Evolutionary conservation across 345 rosid genomes (phyloP).

Genomic region (Camelina laxa): DNA sequence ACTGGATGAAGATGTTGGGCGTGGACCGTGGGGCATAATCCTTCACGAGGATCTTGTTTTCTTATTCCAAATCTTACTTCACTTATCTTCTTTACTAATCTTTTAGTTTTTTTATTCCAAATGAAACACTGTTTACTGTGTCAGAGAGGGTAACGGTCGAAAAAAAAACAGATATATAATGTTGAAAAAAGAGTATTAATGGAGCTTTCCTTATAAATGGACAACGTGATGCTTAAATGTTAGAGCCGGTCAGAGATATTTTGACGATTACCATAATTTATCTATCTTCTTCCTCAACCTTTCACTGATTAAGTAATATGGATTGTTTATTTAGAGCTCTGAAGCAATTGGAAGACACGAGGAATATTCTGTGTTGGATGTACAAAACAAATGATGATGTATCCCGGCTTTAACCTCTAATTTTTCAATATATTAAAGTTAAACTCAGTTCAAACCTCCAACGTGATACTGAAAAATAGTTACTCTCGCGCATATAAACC

Average conservation of each 20-base stretch:
- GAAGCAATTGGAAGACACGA: slow-evolving; percentile 21
- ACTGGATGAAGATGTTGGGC: slow-evolving; percentile 32
- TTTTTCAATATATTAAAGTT: neutral
- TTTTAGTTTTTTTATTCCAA: slow-evolving; percentile 14
- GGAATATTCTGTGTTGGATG: slow-evolving; percentile 40
- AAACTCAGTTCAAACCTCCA: neutral
- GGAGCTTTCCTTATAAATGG: slow-evolving; percentile 27
- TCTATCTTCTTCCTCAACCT: slow-evolving; percentile 18
- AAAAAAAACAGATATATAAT: slow-evolving; percentile 17
- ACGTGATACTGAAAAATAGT: neutral
- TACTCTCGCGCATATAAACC: too few relatives aligned
- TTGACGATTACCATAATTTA: slow-evolving; percentile 22
- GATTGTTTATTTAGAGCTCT: slow-evolving; percentile 37
- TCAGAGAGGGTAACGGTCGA: slow-evolving; percentile 44
- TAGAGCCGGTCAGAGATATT: slow-evolving; percentile 40
- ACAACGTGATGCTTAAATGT: slow-evolving; percentile 44
- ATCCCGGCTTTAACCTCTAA: neutral
- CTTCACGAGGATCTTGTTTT: slow-evolving; percentile 38
- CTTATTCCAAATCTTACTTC: slow-evolving; percentile 15
- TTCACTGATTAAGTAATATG: slow-evolving; percentile 34
- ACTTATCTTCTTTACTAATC: slow-evolving; percentile 7
- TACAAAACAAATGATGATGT: slow-evolving; percentile 8
- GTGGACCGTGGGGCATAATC: slow-evolving; percentile 43
- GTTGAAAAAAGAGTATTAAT: slow-evolving; percentile 30
- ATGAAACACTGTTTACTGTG: slow-evolving; percentile 26